phyloP scores from a whole-genome alignment of 768 basidiomycete species.

The Hypsizygus marmoreus region DNA sequence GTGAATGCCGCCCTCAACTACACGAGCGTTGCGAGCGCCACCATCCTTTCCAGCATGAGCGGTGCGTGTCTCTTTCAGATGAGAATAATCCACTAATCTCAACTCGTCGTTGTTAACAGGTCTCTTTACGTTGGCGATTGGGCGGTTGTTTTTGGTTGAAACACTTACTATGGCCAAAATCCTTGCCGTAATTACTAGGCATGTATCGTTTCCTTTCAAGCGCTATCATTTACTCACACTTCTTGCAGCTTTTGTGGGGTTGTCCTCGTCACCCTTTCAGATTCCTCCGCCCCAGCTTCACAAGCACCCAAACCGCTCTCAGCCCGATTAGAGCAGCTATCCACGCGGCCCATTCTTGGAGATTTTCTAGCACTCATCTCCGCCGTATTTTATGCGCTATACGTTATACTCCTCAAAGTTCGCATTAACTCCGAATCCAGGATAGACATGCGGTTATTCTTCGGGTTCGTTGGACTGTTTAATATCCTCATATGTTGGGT shows the following conservation, averaged over 20 bases:
- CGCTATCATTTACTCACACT: slow-evolving; percentile 1
- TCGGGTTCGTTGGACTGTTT: slow-evolving; percentile 84
- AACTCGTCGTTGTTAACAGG: slow-evolving; percentile 49
- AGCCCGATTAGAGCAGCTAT: slow-evolving; percentile 15
- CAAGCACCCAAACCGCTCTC: background rate
- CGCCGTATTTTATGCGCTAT: slow-evolving; percentile 77
- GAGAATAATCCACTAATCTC: background rate
- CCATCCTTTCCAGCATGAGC: slow-evolving; percentile 86
- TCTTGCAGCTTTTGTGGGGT: slow-evolving; percentile 75
- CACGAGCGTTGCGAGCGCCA: slow-evolving; percentile 94
- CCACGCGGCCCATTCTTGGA: slow-evolving; percentile 58
- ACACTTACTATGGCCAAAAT: slow-evolving; percentile 71
- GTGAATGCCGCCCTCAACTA: slow-evolving; percentile 82
- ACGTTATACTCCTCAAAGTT: slow-evolving; percentile 81
- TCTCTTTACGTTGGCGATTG: slow-evolving; percentile 89
- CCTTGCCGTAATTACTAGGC: slow-evolving; percentile 81
- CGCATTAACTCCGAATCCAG: slow-evolving; percentile 72
- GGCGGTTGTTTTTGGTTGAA: slow-evolving; percentile 83
- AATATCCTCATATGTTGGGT: slow-evolving; percentile 72
- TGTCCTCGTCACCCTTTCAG: slow-evolving; percentile 85
- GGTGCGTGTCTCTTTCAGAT: too few species aligned
- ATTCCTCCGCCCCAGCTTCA: slow-evolving; percentile 41
- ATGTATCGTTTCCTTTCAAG: slow-evolving; percentile 14
- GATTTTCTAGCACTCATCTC: slow-evolving; percentile 81
- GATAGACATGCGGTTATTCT: slow-evolving; percentile 86